These are phyloP conservation scores for Xylaria sp. DNA, from an alignment of 2,329 filamentous ascomycete species.

Conservation along the genomic window DNA sequence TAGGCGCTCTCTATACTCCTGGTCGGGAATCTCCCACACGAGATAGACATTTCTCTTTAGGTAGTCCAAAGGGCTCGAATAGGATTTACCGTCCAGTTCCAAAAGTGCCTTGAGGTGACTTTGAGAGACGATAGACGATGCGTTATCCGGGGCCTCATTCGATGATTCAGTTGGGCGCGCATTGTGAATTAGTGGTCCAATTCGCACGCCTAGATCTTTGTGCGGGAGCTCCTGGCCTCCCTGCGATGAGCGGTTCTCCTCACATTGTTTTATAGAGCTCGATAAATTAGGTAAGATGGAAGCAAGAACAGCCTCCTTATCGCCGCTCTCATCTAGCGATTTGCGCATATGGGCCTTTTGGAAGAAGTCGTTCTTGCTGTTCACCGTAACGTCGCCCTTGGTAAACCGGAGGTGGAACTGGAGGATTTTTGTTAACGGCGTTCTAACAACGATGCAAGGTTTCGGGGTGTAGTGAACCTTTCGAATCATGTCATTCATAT, in stretches of 20 bases:
- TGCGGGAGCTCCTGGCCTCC: neutral
- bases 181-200: conserved; percentile 22
- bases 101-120: conserved; percentile 31
- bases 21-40: conserved; percentile 35
- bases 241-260: conserved; percentile 16
- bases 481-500: conserved; percentile 70
- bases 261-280: conserved; percentile 21
- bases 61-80: conserved; percentile 16
- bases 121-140: conserved; percentile 7
- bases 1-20: conserved; percentile 20
- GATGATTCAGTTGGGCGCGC: neutral
- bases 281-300: conserved; percentile 21
- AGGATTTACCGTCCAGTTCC: conserved; percentile 28
- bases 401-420: conserved; percentile 88
- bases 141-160: neutral
- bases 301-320: conserved; percentile 5
- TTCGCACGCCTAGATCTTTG: conserved; percentile 11
- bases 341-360: conserved; percentile 52
- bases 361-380: conserved; percentile 80
- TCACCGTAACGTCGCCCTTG: conserved; percentile 84
- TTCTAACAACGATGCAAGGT: neutral
- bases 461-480: conserved; percentile 56
- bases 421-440: neutral
- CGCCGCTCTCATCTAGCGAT: neutral
- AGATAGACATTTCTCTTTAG: conserved; percentile 34